Evolutionary conservation across 306 rosid species (phyloP).

Genomic region (Delonix regia): DNA sequence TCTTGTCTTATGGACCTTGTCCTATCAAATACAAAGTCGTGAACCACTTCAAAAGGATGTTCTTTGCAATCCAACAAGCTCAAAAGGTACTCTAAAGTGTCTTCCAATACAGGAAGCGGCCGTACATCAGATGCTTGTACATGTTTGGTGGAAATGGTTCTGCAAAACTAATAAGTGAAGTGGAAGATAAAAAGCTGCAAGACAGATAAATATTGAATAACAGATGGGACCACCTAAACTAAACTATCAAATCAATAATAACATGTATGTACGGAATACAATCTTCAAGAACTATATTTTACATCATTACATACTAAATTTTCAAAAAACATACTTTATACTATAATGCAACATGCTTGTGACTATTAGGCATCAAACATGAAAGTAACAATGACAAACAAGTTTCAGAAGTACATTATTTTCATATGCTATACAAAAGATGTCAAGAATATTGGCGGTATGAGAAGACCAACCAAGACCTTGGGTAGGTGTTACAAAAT

Average conservation of each 20-base stretch:
- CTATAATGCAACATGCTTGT: conserved; percentile 17
- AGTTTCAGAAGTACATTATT: not conserved
- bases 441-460: conserved; percentile 5
- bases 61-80: conserved; percentile 61
- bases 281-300: not conserved
- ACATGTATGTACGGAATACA: not conserved
- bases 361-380: not conserved
- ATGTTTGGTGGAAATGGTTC: conserved; percentile 68
- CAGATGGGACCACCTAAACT: not conserved
- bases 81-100: conserved; percentile 65
- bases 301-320: conserved; percentile 4
- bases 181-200: conserved; percentile 25
- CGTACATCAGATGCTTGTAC: conserved; percentile 78
- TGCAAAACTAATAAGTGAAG: conserved; percentile 72
- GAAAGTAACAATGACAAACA: not conserved
- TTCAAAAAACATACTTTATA: conserved; percentile 1
- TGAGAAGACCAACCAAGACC: not conserved
- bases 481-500: not conserved
- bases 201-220: conserved; percentile 17
- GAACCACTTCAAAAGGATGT: conserved; percentile 76
- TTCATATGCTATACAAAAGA: not conserved
- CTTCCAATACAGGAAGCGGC: conserved; percentile 75
- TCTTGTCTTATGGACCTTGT: conserved; percentile 95
- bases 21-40: conserved; percentile 88
- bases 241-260: conserved; percentile 12